Evolutionary conservation across 2,329 filamentous ascomycete species (phyloP).

Genomic region (Coccinonectria pachysandricola): DNA sequence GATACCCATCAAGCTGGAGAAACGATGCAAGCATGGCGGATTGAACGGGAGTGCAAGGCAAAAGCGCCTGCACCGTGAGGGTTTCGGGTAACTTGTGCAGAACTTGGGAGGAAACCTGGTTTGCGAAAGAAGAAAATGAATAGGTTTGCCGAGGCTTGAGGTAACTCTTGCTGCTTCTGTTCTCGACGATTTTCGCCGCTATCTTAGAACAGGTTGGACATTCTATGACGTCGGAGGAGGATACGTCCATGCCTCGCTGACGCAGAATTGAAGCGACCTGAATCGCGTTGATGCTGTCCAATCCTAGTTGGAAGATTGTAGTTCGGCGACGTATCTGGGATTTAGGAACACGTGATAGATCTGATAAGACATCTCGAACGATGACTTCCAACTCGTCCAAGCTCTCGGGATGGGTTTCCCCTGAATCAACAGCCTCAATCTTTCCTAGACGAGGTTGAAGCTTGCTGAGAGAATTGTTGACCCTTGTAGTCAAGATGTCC

Average conservation of each 20-base stretch:
- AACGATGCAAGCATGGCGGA: conserved; percentile 71
- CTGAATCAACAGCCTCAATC: conserved; percentile 5
- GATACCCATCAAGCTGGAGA: conserved; percentile 49
- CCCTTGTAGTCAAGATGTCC: conserved; percentile 12
- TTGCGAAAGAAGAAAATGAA: conserved; percentile 31
- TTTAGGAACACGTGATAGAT: conserved; percentile 42
- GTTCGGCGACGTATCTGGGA: conserved; percentile 46
- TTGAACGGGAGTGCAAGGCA: conserved; percentile 74
- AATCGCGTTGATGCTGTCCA: conserved; percentile 82
- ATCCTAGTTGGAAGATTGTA: conserved; percentile 77
- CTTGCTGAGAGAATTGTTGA: conserved; percentile 10
- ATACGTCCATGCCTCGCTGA: conserved; percentile 44
- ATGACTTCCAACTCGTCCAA: conserved; percentile 31
- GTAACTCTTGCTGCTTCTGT: conserved; percentile 3
- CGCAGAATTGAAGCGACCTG: conserved; percentile 65
- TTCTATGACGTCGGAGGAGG: conserved; percentile 66
- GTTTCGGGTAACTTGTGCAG: conserved; percentile 5
- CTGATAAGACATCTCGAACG: conserved; percentile 47
- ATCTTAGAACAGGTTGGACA: conserved; percentile 36
- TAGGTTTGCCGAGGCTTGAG: no score
- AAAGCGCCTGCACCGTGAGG: conserved; percentile 42
- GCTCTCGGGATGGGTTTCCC: conserved; percentile 7
- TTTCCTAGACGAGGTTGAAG: conserved; percentile 14
- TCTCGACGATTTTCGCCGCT: conserved; percentile 18
- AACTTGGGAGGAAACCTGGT: conserved; percentile 21